phyloP scores from a whole-genome alignment of 148 eudicot species.

The Rhododendron vialii region DNA sequence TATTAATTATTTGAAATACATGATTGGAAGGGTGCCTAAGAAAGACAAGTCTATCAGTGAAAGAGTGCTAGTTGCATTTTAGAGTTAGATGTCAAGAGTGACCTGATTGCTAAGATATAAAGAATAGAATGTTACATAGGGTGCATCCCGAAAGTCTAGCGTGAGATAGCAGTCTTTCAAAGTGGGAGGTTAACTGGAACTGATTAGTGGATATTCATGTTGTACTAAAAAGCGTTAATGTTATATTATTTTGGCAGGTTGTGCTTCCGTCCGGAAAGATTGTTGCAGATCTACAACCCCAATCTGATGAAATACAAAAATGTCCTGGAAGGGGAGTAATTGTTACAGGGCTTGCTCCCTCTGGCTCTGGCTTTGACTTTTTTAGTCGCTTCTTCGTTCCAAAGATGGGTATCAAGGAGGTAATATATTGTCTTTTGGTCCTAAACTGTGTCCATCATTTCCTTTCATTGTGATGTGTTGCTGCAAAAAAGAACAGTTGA shows the following conservation, averaged over 20 bases:
- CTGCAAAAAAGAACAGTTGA: neutral
- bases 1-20: neutral
- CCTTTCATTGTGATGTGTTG: neutral
- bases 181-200: neutral
- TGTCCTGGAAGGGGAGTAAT: conserved; percentile 66
- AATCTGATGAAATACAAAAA: conserved; percentile 38
- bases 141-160: neutral
- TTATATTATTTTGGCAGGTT: conserved; percentile 32
- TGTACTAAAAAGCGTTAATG: neutral
- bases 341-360: conserved; percentile 51
- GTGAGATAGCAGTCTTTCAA: neutral
- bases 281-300: conserved; percentile 49
- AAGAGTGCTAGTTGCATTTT: neutral
- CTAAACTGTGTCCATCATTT: neutral
- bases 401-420: conserved; percentile 63
- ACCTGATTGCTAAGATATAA: neutral
- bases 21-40: neutral
- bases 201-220: neutral
- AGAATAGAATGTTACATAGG: neutral
- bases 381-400: conserved; percentile 71
- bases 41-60: neutral
- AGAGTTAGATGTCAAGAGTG: neutral
- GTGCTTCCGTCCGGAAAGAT: conserved; percentile 59
- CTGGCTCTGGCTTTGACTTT: conserved; percentile 68
- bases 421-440: conserved; percentile 5